Base-by-base conservation (phyloP, 495 filamentous ascomycete genomes). In the Oidiodendron maius region DNA sequence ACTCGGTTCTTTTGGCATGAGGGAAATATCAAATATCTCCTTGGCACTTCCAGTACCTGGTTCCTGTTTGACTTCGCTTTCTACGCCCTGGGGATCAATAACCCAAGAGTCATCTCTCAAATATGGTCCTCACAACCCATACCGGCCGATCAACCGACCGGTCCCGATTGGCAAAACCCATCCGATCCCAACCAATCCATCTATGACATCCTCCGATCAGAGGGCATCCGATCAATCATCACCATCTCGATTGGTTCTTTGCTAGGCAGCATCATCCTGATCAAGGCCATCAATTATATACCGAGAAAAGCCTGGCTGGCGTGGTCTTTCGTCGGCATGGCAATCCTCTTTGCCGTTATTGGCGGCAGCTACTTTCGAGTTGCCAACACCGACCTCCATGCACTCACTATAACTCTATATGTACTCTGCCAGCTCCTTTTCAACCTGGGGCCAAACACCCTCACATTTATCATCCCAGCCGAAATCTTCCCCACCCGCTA, bases 81-180 rank as follows among this genome's bases (percentile, higher is more conserved):
- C 62, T 88, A 87, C 56, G 84, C 83, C 46, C 71, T 87, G 9
- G 78, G 80, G 41, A 64, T 86, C n/a, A 84, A 84, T 63, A 82
- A 80, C 57, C 76, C 79, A 12, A 68, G 57, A 44, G 61, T 58
- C 5, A 61, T 69, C n/a, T 58, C 59, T 3, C 52, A 51, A 12
- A 59, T 65, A 24, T 65, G 57, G 57, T 46, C 54, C 26, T 53
- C 52, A 21, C 63, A 60, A 15, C 11, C 49, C 5, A 40, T 50
- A 18, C n/a, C 18, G 5, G 26, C 52, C 2, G 13, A 6, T 17
- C 36, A 43, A 13, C 50, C 21, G 20, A 45, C 50, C n/a, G 43
- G 50, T 35, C 46, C 46, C 1, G 40, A 44, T 16, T 55, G 52
- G 52, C 9, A 38, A 15, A 50, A 55, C 30, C 56, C 63, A 8